A percentile compares a stretch with the other conserved stretches of the same genome.
Conservation (phyloP, 257 asterid species). For the Gardenia jasminoides region DNA sequence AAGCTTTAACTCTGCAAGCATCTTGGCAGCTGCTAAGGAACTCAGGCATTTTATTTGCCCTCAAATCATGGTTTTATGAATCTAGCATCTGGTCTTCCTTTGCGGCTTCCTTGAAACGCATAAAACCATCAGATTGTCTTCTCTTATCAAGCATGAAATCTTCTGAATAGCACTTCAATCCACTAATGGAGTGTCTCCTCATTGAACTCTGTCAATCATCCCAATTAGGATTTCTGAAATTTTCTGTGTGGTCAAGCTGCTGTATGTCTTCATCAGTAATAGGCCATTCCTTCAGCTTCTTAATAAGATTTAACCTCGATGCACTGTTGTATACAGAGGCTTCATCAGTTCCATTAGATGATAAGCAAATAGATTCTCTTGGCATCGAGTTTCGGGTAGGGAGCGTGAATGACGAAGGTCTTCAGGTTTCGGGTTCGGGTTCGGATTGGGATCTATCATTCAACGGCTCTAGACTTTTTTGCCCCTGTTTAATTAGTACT, state of each 20-base stretch:
- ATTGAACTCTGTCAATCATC: slow-evolving; percentile 42
- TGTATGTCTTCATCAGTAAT: slow-evolving; percentile 66
- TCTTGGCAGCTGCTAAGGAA: slow-evolving; percentile 36
- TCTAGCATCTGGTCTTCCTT: slow-evolving; percentile 45
- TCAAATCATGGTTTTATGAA: slow-evolving; percentile 45
- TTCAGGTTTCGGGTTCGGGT: too few species aligned
- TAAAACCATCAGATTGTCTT: slow-evolving; percentile 77
- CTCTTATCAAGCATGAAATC: slow-evolving; percentile 56
- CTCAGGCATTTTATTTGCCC: slow-evolving; percentile 35
- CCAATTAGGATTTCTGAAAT: slow-evolving; percentile 35
- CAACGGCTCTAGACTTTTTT: too few species aligned
- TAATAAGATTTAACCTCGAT: slow-evolving; percentile 51
- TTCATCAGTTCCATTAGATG: slow-evolving; percentile 52
- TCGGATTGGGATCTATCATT: too few species aligned
- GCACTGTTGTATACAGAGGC: slow-evolving; percentile 46
- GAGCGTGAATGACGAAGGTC: too few species aligned
- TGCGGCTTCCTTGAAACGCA: slow-evolving; percentile 59
- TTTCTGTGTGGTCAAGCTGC: slow-evolving; percentile 35
- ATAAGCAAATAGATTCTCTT: slow-evolving; percentile 55
- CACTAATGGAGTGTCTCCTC: slow-evolving; percentile 84
- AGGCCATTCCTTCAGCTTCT: slow-evolving; percentile 84
- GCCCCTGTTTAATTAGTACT: too few species aligned
- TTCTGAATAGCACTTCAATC: slow-evolving; percentile 52
- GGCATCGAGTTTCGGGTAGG: too few species aligned
- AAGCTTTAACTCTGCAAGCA: slow-evolving; percentile 44